Conservation (phyloP, 805 yeast genomes). For the Dipodascopsis uninucleata region DNA sequence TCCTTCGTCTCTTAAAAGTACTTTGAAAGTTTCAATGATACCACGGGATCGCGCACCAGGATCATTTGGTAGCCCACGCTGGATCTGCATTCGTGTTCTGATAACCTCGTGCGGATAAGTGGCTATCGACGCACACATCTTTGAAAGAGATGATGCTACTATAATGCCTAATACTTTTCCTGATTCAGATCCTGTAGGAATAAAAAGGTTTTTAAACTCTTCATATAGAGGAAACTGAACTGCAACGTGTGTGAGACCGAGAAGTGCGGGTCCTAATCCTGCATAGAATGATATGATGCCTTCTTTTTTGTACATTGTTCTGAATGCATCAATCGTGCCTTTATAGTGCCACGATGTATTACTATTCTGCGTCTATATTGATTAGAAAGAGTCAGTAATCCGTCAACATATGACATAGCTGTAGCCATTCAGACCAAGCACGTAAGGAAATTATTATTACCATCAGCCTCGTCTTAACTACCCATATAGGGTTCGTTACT, state of each 20-base stretch:
- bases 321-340: constrained; percentile 81
- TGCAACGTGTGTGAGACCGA: constrained; percentile 91
- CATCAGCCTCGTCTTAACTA: constrained; percentile 92
- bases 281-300: constrained; percentile 80
- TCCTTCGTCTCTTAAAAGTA: constrained; percentile 64
- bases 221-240: constrained; percentile 95
- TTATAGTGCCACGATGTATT: constrained; percentile 49
- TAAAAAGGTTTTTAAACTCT: constrained; percentile 57
- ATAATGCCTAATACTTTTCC: constrained; percentile 44
- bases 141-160: constrained; percentile 72
- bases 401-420: too few species aligned
- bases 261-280: constrained; percentile 83
- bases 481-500: constrained; percentile 95
- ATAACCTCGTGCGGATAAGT: constrained; percentile 93
- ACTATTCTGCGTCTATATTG: constrained; percentile 30
- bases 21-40: constrained; percentile 36
- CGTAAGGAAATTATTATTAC: constrained; percentile 16
- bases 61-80: constrained; percentile 19
- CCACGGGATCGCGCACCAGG: constrained; percentile 34
- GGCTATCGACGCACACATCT: constrained; percentile 80
- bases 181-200: constrained; percentile 30
- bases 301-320: constrained; percentile 70
- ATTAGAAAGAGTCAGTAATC: constrained; percentile 33
- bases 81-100: constrained; percentile 83
- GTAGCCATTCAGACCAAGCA: not conserved